phyloP scores from a whole-genome alignment of 306 rosid genomes.

The Begonia masoniana region DNA sequence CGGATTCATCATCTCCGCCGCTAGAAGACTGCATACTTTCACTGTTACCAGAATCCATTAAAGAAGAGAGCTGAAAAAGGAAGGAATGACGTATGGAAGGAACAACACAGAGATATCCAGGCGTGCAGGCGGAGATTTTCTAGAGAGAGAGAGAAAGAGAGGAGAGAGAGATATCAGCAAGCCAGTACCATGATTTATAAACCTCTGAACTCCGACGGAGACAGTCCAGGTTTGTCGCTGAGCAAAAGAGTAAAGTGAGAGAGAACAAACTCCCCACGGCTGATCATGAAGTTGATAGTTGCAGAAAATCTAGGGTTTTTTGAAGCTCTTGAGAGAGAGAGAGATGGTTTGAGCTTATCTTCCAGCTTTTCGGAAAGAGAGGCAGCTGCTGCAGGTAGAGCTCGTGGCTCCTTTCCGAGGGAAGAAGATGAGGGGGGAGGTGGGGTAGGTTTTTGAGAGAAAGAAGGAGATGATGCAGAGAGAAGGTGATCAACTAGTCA shows the following conservation, averaged over 20 bases:
- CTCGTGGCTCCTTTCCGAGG: constrained; percentile 17
- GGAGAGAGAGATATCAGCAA: neutral
- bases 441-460: too few species aligned
- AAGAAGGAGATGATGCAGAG: too few species aligned
- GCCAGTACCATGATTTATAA: neutral
- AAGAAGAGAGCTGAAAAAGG: constrained; percentile 3
- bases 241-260: constrained; percentile 4
- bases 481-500: too few species aligned
- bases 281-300: constrained; percentile 19
- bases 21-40: constrained; percentile 88
- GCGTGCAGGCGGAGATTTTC: neutral
- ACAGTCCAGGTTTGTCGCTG: constrained; percentile 1
- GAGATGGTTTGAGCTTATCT: neutral
- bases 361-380: constrained; percentile 21
- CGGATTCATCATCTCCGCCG: constrained; percentile 73
- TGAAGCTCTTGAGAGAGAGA: neutral
- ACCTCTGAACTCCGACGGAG: constrained; percentile 3
- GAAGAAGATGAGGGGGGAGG: constrained; percentile 11
- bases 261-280: constrained; percentile 26
- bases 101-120: constrained; percentile 15
- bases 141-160: constrained; percentile 5
- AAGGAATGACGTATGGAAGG: constrained; percentile 18
- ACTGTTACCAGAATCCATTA: constrained; percentile 81
- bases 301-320: constrained; percentile 11
- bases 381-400: constrained; percentile 10